Conservation (phyloP, 2,329 filamentous ascomycete genomes). For the Diplocarpon mali region DNA sequence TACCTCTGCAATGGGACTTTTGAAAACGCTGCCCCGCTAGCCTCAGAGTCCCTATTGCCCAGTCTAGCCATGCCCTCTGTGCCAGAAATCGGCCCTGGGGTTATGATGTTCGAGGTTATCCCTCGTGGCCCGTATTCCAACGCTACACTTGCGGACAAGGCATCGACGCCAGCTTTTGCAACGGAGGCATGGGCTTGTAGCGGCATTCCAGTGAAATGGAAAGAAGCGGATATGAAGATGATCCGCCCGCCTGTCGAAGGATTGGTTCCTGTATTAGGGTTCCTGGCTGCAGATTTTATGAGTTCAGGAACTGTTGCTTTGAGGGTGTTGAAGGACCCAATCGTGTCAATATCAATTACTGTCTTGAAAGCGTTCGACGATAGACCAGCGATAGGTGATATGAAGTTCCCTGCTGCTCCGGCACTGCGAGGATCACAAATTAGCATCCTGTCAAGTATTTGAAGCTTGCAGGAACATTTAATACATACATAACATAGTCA, state of each 20-base stretch:
- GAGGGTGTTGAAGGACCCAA: slow-evolving; percentile 89
- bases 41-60: slow-evolving; percentile 23
- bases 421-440: slow-evolving; percentile 41
- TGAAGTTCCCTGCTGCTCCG: slow-evolving; percentile 91
- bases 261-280: slow-evolving; percentile 47
- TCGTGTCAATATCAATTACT: slow-evolving; percentile 91
- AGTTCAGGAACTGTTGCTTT: slow-evolving; percentile 85
- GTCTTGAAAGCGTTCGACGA: slow-evolving; percentile 85
- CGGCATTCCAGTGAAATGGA: slow-evolving; percentile 81
- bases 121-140: slow-evolving; percentile 87
- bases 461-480: neutral
- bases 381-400: slow-evolving; percentile 72
- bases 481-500: slow-evolving; percentile 79
- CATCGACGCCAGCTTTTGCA: slow-evolving; percentile 85
- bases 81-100: slow-evolving; percentile 65
- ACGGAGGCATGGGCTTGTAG: slow-evolving; percentile 84
- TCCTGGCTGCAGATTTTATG: slow-evolving; percentile 55
- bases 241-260: slow-evolving; percentile 63
- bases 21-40: slow-evolving; percentile 23
- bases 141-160: slow-evolving; percentile 66
- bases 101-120: slow-evolving; percentile 77
- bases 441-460: neutral
- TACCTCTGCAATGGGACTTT: slow-evolving; percentile 63
- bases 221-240: slow-evolving; percentile 79
- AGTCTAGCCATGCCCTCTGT: slow-evolving; percentile 72